These are phyloP conservation scores for Corrigiola litoralis DNA, from an alignment of 179 eudicot genomes.

Conservation along the genomic window DNA sequence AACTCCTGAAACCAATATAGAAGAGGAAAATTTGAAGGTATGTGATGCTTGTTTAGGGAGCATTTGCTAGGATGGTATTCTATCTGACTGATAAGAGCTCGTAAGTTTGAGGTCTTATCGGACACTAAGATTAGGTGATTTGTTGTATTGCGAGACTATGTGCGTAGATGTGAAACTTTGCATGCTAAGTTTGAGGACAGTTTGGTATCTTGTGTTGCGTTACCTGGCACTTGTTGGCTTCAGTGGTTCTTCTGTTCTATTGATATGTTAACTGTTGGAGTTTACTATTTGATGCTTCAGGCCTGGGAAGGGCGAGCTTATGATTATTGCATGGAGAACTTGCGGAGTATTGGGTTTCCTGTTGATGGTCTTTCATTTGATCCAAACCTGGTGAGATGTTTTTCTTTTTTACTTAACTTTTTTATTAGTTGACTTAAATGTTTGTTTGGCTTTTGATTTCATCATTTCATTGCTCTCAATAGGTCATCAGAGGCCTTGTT, in stretches of 20 bases:
- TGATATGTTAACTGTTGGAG: neutral
- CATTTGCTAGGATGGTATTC: too few relatives aligned
- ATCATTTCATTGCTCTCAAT: constrained; percentile 14
- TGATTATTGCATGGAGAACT: constrained; percentile 92
- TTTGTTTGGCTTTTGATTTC: neutral
- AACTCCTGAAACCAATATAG: too few relatives aligned
- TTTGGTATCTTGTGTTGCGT: neutral
- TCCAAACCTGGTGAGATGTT: constrained; percentile 64
- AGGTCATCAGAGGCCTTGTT: constrained; percentile 98
- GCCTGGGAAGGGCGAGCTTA: constrained; percentile 99
- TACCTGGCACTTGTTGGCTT: neutral
- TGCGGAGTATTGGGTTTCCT: constrained; percentile 78
- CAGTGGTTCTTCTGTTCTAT: neutral
- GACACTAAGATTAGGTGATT: too few relatives aligned
- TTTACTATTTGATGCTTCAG: constrained; percentile 32
- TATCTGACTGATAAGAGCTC: too few relatives aligned
- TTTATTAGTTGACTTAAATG: neutral
- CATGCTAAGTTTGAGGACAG: too few relatives aligned
- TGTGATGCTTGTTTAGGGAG: too few relatives aligned
- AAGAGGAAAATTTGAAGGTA: too few relatives aligned
- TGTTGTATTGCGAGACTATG: too few relatives aligned
- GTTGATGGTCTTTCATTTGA: constrained; percentile 98
- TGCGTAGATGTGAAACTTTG: too few relatives aligned
- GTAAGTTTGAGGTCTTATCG: too few relatives aligned
- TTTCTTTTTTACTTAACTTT: neutral